Conservation (phyloP, 139 green algal genomes). For the Chlorella sorokiniana region DNA sequence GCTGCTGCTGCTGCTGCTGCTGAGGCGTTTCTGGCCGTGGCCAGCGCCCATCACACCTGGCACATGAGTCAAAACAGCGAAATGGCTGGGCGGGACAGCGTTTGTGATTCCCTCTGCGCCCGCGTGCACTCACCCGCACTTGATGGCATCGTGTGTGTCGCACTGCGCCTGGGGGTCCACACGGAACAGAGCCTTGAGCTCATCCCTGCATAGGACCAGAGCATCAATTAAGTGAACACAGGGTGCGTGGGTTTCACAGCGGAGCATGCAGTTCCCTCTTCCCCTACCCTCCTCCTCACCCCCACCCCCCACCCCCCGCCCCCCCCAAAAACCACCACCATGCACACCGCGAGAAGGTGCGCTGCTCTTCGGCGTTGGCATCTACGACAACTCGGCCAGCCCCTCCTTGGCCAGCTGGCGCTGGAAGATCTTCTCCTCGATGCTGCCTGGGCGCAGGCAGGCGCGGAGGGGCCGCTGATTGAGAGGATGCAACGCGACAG, state of each 20-base stretch:
- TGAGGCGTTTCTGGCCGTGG: background rate
- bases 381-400: slow-evolving; percentile 65
- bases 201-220: slow-evolving; percentile 42
- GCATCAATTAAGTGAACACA: background rate
- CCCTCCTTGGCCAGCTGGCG: slow-evolving; percentile 87
- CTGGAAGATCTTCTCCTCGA: slow-evolving; percentile 99
- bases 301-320: background rate
- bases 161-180: slow-evolving; percentile 49
- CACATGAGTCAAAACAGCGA: background rate
- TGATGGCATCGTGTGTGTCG: slow-evolving; percentile 69
- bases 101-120: background rate
- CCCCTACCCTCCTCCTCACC: background rate
- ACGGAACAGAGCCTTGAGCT: slow-evolving; percentile 60
- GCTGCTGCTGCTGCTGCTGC: background rate
- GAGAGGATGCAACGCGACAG: background rate
- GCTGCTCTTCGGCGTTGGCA: slow-evolving; percentile 38
- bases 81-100: background rate
- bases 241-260: background rate
- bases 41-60: slow-evolving; percentile 12
- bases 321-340: too few relatives aligned
- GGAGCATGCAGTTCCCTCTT: background rate
- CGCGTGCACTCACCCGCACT: slow-evolving; percentile 51
- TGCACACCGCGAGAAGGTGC: slow-evolving; percentile 45
- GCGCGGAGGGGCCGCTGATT: background rate
- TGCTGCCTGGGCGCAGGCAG: slow-evolving; percentile 52